Evolutionary conservation across 75 land plant species (phyloP).

Genomic region (Picea glauca): DNA sequence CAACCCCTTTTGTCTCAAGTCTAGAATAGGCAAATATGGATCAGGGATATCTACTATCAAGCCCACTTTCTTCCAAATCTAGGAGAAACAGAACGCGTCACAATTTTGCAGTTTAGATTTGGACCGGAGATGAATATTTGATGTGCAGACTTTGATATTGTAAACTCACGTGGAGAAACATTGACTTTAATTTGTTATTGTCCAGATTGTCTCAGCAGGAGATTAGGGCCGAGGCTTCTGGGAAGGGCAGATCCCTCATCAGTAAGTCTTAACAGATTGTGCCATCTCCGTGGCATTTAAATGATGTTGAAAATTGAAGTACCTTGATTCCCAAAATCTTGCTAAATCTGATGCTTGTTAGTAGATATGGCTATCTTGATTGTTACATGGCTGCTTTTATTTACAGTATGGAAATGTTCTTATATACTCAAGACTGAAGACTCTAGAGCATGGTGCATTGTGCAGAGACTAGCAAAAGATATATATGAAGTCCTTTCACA

Average conservation of each 20-base stretch:
- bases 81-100: not conserved
- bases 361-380: too few species aligned
- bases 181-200: constrained; percentile 15
- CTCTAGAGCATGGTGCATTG: constrained; percentile 10
- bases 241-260: constrained; percentile 51
- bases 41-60: not conserved
- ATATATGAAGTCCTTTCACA: constrained; percentile 56
- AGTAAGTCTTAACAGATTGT: constrained; percentile 33
- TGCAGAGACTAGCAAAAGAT: constrained; percentile 62
- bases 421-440: not conserved
- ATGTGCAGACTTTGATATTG: not conserved
- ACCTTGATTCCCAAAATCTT: not conserved
- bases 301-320: not conserved
- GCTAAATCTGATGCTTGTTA: not conserved
- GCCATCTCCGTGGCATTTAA: not conserved
- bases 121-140: too few species aligned
- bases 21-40: not conserved
- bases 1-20: not conserved
- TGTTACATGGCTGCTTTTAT: not conserved
- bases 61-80: not conserved
- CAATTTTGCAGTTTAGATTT: not conserved
- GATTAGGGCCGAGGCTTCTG: constrained; percentile 73
- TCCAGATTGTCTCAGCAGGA: constrained; percentile 81
- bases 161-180: not conserved
- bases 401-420: constrained; percentile 7